These are phyloP conservation scores for Ustilago hordei DNA, from an alignment of 1,284 basidiomycete genomes.

Conservation along the genomic window DNA sequence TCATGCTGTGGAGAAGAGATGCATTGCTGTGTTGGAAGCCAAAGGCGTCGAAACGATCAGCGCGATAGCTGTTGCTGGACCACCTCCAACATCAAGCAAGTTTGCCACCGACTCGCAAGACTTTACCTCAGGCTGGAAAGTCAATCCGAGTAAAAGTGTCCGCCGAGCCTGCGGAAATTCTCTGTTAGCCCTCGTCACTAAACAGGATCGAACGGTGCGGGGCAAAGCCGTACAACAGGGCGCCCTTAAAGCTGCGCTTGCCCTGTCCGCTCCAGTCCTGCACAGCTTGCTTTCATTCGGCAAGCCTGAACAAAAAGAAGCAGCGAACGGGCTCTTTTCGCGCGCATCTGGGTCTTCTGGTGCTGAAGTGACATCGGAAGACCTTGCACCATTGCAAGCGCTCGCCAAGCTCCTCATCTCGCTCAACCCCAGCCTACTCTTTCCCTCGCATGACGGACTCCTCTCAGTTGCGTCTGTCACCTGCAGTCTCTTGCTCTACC, in stretches of 20 bases:
- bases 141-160: constrained; percentile 36
- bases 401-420: constrained; percentile 93
- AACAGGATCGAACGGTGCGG: constrained; percentile 79
- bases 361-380: constrained; percentile 62
- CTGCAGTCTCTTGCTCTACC: constrained; percentile 42
- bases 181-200: constrained; percentile 45
- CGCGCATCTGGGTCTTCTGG: neutral
- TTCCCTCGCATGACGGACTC: constrained; percentile 72
- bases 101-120: neutral
- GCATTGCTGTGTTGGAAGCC: constrained; percentile 46
- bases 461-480: constrained; percentile 40
- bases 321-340: constrained; percentile 11
- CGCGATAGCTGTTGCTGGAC: constrained; percentile 32
- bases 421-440: constrained; percentile 86
- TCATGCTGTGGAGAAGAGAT: constrained; percentile 31
- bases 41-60: constrained; percentile 50
- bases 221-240: constrained; percentile 85
- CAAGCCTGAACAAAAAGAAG: neutral
- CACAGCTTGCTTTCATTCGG: constrained; percentile 4
- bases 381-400: constrained; percentile 83
- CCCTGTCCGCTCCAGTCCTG: constrained; percentile 70
- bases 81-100: constrained; percentile 7
- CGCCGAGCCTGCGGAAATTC: constrained; percentile 27
- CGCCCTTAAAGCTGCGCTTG: constrained; percentile 79
- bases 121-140: constrained; percentile 10